phyloP scores from a whole-genome alignment of 495 filamentous ascomycete genomes.

The Trichoderma gamsii region DNA sequence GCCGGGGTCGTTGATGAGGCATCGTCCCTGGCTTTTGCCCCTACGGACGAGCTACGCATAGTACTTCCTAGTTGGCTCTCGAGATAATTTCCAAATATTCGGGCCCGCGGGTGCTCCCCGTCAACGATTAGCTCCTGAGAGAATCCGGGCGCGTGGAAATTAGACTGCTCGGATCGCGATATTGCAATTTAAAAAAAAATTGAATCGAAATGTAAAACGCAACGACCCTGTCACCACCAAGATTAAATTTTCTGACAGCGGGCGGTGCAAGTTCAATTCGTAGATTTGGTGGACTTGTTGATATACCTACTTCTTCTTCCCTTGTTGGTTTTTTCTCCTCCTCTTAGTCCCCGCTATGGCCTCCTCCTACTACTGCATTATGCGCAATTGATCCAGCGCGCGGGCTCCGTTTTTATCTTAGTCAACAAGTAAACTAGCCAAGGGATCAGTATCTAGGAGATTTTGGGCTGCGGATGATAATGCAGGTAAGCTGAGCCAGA shows the following conservation, averaged over 20 bases:
- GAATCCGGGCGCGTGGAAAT: constrained; percentile 11
- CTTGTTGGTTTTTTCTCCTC: background rate
- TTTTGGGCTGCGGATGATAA: background rate
- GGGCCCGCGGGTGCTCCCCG: constrained; percentile 5
- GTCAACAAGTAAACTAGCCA: too few species aligned
- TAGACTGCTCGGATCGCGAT: constrained; percentile 12
- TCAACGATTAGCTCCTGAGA: background rate
- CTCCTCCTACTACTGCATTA: background rate
- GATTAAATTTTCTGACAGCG: too few species aligned
- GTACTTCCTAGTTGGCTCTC: background rate
- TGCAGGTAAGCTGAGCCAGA: constrained; percentile 9
- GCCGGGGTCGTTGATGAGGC: background rate
- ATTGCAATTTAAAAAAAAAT: background rate
- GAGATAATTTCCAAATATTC: background rate
- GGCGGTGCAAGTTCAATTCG: too few species aligned
- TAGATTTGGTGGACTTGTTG: background rate
- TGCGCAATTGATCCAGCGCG: background rate
- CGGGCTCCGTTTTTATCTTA: background rate
- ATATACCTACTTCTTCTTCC: background rate
- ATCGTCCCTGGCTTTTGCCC: background rate
- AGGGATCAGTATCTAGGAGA: background rate
- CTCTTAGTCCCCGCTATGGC: background rate
- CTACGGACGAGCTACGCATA: background rate
- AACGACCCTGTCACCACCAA: too few species aligned
- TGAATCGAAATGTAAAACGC: background rate